Conservation (phyloP, 2,329 filamentous ascomycete species). For the Aspergillus proliferans region DNA sequence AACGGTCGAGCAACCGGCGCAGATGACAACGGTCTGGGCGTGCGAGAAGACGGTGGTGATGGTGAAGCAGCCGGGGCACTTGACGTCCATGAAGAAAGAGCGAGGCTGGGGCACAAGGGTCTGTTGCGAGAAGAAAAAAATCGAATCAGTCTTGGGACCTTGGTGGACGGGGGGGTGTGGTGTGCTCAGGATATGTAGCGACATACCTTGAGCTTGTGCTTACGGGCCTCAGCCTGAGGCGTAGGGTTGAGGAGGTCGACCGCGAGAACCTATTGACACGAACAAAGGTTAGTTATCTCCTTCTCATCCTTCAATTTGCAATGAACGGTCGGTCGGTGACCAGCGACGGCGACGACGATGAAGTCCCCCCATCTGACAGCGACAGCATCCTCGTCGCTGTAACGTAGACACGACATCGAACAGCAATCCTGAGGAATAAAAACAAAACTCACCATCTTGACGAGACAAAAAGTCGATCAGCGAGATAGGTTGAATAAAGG, state of each 20-base stretch:
- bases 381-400: not conserved
- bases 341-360: constrained; percentile 10
- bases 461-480: constrained; percentile 36
- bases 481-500: constrained; percentile 31
- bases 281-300: constrained; percentile 15
- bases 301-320: constrained; percentile 6
- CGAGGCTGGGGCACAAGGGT: constrained; percentile 91
- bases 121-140: constrained; percentile 41
- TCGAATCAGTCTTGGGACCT: constrained; percentile 1
- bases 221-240: constrained; percentile 94
- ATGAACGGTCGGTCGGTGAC: constrained; percentile 5
- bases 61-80: constrained; percentile 99
- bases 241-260: constrained; percentile 99
- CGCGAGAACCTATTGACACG: constrained; percentile 77
- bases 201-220: constrained; percentile 99
- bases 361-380: not conserved
- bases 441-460: constrained; percentile 38
- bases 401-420: too few relatives aligned
- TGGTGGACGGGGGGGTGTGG: constrained; percentile 4
- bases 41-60: constrained; percentile 99
- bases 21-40: constrained; percentile 99
- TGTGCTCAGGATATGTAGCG: constrained; percentile 9
- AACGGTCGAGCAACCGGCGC: constrained; percentile 98
- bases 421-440: constrained; percentile 6
- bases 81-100: constrained; percentile 99